phyloP scores from a whole-genome alignment of 441 rosid species.

The Melastoma candidum region DNA sequence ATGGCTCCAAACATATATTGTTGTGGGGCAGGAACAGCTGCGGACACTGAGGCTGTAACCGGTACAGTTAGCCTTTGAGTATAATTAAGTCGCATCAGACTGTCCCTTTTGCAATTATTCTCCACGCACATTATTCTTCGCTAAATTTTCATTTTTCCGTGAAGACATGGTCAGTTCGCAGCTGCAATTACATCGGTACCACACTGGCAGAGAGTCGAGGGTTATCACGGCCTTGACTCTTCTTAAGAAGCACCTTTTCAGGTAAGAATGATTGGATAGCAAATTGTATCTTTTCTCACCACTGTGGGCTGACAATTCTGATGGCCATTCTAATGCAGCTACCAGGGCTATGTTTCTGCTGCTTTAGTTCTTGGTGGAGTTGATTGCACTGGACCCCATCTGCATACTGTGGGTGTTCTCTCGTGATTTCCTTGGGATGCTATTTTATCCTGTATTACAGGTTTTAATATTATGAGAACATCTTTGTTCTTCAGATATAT shows the following conservation, averaged over 20 bases:
- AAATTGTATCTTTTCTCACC: background rate
- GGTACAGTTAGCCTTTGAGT: constrained; percentile 27
- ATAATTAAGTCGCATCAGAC: background rate
- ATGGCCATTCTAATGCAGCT: constrained; percentile 36
- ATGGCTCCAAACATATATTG: constrained; percentile 98
- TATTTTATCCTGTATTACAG: background rate
- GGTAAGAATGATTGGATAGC: constrained; percentile 24
- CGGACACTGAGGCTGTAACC: constrained; percentile 96
- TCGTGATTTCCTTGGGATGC: background rate
- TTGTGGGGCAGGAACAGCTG: constrained; percentile 99
- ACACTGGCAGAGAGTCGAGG: constrained; percentile 81
- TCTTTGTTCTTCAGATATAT: constrained; percentile 51
- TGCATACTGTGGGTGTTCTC: constrained; percentile 62
- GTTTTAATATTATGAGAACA: constrained; percentile 11
- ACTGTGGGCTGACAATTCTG: constrained; percentile 15
- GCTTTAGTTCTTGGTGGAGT: constrained; percentile 98
- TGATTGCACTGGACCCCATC: constrained; percentile 89
- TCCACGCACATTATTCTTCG: background rate
- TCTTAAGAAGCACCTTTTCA: constrained; percentile 88
- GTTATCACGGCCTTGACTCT: constrained; percentile 89
- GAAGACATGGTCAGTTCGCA: constrained; percentile 98
- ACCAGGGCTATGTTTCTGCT: constrained; percentile 85
- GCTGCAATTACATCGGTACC: constrained; percentile 83
- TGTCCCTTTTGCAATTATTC: background rate
- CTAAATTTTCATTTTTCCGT: constrained; percentile 8